Base-by-base conservation (phyloP, 2,329 filamentous ascomycete genomes). In the Colletotrichum lentis region DNA sequence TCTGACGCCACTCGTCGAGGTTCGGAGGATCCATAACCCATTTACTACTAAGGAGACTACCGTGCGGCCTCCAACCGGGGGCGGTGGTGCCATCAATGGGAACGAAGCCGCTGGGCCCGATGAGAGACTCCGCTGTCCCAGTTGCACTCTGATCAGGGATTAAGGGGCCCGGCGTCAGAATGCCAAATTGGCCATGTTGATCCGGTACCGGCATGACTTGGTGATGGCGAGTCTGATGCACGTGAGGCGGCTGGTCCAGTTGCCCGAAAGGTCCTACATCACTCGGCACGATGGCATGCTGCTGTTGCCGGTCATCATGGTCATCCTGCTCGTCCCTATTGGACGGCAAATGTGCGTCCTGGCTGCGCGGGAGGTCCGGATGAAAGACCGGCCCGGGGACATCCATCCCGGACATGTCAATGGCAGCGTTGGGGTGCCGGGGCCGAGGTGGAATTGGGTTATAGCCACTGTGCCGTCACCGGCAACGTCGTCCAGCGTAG, bases 1-100 rank as follows among this genome's bases (percentile, higher is more conserved):
- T 89, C 72, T 91, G 83, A 59, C 92, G 83, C 92, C 92, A 95
- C 69, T 82, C 81, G 14, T 86, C 82, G 56, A 94, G 81, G 72
- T 91, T 83, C 3, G 91, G 90, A 46, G 91, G 91, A 73, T 91
- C 81, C 10, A 88, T 77, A 12, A 92, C 83, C 71, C 90, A 80
- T 74, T 83, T 89, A 31, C 78, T 82, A 56, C 83, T 81, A 66
- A 86, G 79, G 73, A 86, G 84, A n/a, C 67, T 67, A n/a, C 83
- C 82, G 72, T 84, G 81, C 53, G 80, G 82, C 71, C 80, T 57
- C 67, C 53, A 64, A 12, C 64, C 71, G 27, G 71, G 64, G 37
- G 49, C 44, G 24, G 66, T 68, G 11, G 56, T 69, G 58, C 56
- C 58, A 62, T 52, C 69, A 35, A 63, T 63, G 35, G 57, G 70